These are phyloP conservation scores for Rhypophila decipiens DNA, from an alignment of 495 filamentous ascomycete species.

Conservation along the genomic window DNA sequence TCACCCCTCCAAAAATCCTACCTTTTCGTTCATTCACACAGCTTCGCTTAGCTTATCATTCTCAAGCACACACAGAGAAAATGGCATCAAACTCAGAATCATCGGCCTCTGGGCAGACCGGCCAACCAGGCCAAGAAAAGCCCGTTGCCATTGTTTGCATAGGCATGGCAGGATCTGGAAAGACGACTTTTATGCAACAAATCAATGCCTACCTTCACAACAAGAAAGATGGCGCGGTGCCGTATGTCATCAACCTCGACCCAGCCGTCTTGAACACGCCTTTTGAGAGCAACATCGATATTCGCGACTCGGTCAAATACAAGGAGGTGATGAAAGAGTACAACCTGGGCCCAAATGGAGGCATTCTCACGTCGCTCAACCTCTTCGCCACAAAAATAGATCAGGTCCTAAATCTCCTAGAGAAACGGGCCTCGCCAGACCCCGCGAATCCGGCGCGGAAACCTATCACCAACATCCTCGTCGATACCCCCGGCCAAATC, in stretches of 20 bases:
- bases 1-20: too few relatives aligned
- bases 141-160: slow-evolving; percentile 80
- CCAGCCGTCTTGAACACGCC: slow-evolving; percentile 91
- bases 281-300: slow-evolving; percentile 98
- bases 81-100: slow-evolving; percentile 20
- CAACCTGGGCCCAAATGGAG: slow-evolving; percentile 94
- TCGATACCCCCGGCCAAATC: slow-evolving; percentile 96
- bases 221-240: slow-evolving; percentile 59
- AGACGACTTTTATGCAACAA: slow-evolving; percentile 98
- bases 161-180: slow-evolving; percentile 96
- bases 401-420: slow-evolving; percentile 80
- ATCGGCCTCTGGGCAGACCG: slow-evolving; percentile 5
- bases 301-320: slow-evolving; percentile 97
- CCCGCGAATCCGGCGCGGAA: slow-evolving; percentile 53
- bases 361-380: slow-evolving; percentile 93
- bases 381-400: slow-evolving; percentile 97
- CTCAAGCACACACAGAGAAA: too few relatives aligned
- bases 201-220: slow-evolving; percentile 86
- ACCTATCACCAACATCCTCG: slow-evolving; percentile 74
- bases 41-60: background rate
- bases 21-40: too few relatives aligned
- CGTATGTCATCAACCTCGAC: slow-evolving; percentile 96
- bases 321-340: slow-evolving; percentile 99
- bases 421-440: slow-evolving; percentile 73
- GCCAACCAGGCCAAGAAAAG: too few relatives aligned